Evolutionary conservation across 2,329 filamentous ascomycete genomes (phyloP).

Genomic region (Aspergillus aculeatinus): DNA sequence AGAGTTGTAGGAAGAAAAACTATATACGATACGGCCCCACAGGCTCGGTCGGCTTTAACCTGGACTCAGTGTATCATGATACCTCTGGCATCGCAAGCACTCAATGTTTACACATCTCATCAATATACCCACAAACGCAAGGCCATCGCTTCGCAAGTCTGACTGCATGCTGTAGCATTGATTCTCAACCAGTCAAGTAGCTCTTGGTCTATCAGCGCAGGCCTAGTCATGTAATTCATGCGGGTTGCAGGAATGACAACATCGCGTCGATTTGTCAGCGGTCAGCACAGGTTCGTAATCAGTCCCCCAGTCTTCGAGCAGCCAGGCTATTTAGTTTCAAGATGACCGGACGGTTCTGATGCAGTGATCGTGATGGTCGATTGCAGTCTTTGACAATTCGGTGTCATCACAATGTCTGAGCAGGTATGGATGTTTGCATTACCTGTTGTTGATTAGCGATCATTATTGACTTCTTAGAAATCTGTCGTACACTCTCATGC

Average conservation of each 20-base stretch:
- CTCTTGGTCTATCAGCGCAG: too few species aligned
- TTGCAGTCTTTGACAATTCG: not conserved
- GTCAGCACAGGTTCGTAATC: not conserved
- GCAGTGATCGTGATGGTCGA: not conserved
- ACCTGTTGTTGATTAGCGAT: not conserved
- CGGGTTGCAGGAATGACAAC: not conserved
- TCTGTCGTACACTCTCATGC: conserved; percentile 32
- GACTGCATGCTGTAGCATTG: not conserved
- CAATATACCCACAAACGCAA: too few species aligned
- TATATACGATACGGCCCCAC: too few species aligned
- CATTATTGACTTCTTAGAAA: conserved; percentile 9
- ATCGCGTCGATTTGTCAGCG: conserved; percentile 2
- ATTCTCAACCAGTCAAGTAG: not conserved
- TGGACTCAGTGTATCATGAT: too few species aligned
- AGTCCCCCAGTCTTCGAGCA: not conserved
- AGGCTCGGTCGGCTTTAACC: too few species aligned
- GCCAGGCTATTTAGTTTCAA: not conserved
- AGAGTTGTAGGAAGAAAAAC: too few species aligned
- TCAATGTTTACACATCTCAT: not conserved
- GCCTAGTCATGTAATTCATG: too few species aligned
- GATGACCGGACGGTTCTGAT: not conserved
- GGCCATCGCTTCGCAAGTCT: not conserved
- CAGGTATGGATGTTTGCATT: conserved; percentile 7
- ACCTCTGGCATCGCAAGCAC: not conserved
- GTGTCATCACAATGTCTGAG: conserved; percentile 9